Evolutionary conservation across 2,329 filamentous ascomycete genomes (phyloP).

Genomic region (Cladophialophora exuberans): DNA sequence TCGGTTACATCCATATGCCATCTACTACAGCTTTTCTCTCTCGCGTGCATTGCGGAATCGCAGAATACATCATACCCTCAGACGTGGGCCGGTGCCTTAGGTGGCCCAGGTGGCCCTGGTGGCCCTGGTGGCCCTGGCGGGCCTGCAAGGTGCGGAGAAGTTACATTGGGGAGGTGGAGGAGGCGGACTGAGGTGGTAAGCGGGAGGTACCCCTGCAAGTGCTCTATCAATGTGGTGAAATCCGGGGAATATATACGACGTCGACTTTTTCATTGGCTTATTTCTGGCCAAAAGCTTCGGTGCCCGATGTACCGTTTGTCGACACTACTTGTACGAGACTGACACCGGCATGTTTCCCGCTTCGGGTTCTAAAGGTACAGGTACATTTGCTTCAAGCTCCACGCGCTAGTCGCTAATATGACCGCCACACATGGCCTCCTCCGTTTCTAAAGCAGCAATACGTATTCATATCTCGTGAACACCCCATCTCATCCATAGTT

Average conservation of each 20-base stretch:
- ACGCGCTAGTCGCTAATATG: too few species aligned
- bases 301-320: background rate
- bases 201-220: background rate
- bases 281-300: background rate
- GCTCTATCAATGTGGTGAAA: slow-evolving; percentile 4
- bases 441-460: too few species aligned
- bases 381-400: background rate
- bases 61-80: slow-evolving; percentile 9
- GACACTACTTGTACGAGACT: background rate
- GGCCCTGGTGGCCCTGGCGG: background rate
- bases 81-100: background rate
- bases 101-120: slow-evolving; percentile 4
- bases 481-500: too few species aligned
- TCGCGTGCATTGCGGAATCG: background rate
- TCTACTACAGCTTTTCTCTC: background rate
- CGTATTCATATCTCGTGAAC: too few species aligned
- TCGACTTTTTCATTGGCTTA: slow-evolving; percentile 3
- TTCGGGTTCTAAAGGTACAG: slow-evolving; percentile 7
- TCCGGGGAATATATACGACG: slow-evolving; percentile 9
- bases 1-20: background rate
- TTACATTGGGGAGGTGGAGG: background rate
- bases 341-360: slow-evolving; percentile 25
- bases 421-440: background rate
- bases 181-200: background rate
- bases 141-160: too few species aligned